Evolutionary conservation across 139 green algal genomes (phyloP), one percentile per base, ranked within the genome.

Genomic region (Asterochloris erici): DNA sequence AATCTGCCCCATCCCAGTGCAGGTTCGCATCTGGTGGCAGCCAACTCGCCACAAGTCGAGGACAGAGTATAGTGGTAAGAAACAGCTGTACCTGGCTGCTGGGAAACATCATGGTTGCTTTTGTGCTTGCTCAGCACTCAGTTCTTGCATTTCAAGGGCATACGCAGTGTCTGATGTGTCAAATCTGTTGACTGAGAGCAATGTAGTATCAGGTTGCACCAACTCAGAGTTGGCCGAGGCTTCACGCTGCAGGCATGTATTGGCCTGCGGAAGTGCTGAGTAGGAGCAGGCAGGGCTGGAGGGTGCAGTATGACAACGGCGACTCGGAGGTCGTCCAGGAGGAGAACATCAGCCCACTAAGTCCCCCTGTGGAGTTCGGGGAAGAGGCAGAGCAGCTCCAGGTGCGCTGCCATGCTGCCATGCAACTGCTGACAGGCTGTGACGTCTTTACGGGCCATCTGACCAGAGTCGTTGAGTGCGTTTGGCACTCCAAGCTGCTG

Each of bases 291-390:
- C 24, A 80, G 38, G 76, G 76, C 24, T 80, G 68, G n/a, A 62
- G 68, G 68, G 76, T 80, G 68, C 76, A 80, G 76, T 80, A 80
- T 80, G 76, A 80, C 61, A 80, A 80, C 10, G 76, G 76, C 26
- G 76, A 80, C 76, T 70, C 23, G 24, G 76, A 80, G 60, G 47
- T 68, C 14, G 76, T 80, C 17, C 60, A 70, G 54, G 68, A 62
- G 60, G 76, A 80, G 47, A 70, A 80, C 47, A 62, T 80, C 10
- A 70, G 60, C 24, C 76, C 76, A 15, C 68, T 80, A 10, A 80
- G 68, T 62, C 54, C 76, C 47, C 76, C 76, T n/a, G 68, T 80
- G 24, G 68, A 80, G 47, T 80, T 80, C 68, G 76, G 76, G 68
- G 47, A 80, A 14, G 76, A 80, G 69, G 60, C 60, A 47, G 68